phyloP scores from a whole-genome alignment of 23 red algal species.

The Cyanidioschyzon merolae region DNA sequence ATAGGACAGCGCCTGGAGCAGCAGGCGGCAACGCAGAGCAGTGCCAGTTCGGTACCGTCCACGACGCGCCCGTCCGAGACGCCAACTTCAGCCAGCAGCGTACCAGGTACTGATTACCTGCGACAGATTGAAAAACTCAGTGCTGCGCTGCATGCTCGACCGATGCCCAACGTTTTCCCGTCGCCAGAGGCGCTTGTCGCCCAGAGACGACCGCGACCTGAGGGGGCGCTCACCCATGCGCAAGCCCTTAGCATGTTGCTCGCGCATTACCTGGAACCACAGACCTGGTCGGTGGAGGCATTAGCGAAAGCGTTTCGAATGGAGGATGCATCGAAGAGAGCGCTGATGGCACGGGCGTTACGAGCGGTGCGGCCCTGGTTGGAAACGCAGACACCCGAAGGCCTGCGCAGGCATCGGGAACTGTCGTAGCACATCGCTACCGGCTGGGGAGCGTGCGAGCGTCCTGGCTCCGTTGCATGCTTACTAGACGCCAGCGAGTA shows the following conservation, averaged over 20 bases:
- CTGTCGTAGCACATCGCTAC: background rate
- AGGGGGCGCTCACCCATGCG: background rate
- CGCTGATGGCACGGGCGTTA: background rate
- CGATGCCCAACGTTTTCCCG: background rate
- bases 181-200: background rate
- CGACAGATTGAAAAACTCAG: background rate
- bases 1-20: background rate
- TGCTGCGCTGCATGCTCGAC: background rate
- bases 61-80: background rate
- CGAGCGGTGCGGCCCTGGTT: background rate
- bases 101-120: background rate
- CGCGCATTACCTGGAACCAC: background rate
- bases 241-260: background rate
- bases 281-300: background rate
- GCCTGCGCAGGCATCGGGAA: background rate
- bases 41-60: background rate
- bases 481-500: too few species aligned
- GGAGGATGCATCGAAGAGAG: background rate
- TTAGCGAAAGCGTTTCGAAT: background rate
- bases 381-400: background rate
- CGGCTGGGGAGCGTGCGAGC: too few species aligned
- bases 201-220: background rate
- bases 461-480: too few species aligned
- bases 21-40: background rate
- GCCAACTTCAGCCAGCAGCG: too few species aligned